Evolutionary conservation across 2,329 filamentous ascomycete species (phyloP), one percentile per base, ranked within the genome.

Genomic region (Claviceps maximensis): DNA sequence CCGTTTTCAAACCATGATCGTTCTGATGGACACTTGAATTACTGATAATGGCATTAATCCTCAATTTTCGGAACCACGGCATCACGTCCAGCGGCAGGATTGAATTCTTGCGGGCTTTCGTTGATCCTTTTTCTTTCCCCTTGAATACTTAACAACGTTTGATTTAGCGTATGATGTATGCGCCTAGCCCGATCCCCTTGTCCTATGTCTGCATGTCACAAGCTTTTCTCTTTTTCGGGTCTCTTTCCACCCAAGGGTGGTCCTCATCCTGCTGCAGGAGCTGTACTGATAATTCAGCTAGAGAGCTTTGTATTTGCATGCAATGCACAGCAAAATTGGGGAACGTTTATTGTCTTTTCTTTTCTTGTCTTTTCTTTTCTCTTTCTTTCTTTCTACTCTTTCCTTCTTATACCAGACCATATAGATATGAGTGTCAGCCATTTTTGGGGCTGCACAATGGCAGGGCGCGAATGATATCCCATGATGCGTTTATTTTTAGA

Each of bases 1-100:
- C 74, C 42, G 75, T 78, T 38, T 78, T 78, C 62, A 69, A 70
- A 52, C 72, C 74, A 45, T 66, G 58, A 64, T 51, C 10, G 15
- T 36, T 0, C 23, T 25, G 23, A 27, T n/a, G 42, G 6, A 23
- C 7, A 17, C 13, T 17, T 25, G 23, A 17, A 3, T 9, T 25
- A 1, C 21, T 23, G 21, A 45, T 17, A 2, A 21, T 21, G 19
- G 40, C 17, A 10, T 9, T 41, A n/a, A 6, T 5, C 38, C 23
- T 1, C 21, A 21, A 10, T 9, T 7, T 33, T 33, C 31, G 31
- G 12, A 10, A 3, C 31, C 9, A 10, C 31, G 31, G 31, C 31
- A 10, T 33, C 31, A 33, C 36, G 36, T 38, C 17, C 36, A 38
- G 4, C 31, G 31, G 8, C 31, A 33, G 31, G 12, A 33, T 9